Evolutionary conservation across 257 asterid genomes (phyloP).

Genomic region (Forsythia suspensa): DNA sequence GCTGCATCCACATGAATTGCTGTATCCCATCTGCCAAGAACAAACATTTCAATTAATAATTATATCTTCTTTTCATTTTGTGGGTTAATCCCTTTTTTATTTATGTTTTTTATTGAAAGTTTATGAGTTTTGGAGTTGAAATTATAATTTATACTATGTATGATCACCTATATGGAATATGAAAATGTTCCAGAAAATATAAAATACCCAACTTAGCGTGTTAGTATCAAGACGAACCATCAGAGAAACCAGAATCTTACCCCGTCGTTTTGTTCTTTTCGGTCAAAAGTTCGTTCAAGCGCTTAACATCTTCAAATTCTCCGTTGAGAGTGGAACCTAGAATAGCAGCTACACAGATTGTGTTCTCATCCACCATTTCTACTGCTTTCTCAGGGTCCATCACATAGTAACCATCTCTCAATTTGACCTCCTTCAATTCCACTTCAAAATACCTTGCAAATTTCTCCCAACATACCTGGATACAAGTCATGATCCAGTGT

Average conservation of each 20-base stretch:
- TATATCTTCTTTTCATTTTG: background rate
- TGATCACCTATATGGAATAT: background rate
- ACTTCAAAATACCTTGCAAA: constrained; percentile 32
- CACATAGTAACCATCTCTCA: constrained; percentile 28
- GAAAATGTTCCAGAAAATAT: too few relatives aligned
- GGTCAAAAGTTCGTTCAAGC: constrained; percentile 26
- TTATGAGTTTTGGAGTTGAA: background rate
- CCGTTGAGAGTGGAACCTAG: constrained; percentile 36
- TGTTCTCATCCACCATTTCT: constrained; percentile 33
- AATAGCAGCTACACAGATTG: constrained; percentile 33
- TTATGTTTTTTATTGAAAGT: background rate
- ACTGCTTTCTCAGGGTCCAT: constrained; percentile 34
- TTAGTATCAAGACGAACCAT: background rate
- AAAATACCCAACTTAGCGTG: too few relatives aligned
- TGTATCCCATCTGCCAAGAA: constrained; percentile 32
- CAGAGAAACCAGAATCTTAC: background rate
- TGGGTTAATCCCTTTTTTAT: background rate
- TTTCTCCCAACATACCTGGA: constrained; percentile 32
- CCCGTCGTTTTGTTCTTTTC: constrained; percentile 29
- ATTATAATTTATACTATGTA: too few relatives aligned
- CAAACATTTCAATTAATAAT: background rate
- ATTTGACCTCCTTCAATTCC: constrained; percentile 28
- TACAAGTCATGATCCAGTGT: background rate
- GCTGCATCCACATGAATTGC: constrained; percentile 43
- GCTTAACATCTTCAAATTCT: constrained; percentile 35